Evolutionary conservation across 129 eudicot genomes (phyloP), one percentile per base, ranked within the genome.

Genomic region (Escallonia rubra): DNA sequence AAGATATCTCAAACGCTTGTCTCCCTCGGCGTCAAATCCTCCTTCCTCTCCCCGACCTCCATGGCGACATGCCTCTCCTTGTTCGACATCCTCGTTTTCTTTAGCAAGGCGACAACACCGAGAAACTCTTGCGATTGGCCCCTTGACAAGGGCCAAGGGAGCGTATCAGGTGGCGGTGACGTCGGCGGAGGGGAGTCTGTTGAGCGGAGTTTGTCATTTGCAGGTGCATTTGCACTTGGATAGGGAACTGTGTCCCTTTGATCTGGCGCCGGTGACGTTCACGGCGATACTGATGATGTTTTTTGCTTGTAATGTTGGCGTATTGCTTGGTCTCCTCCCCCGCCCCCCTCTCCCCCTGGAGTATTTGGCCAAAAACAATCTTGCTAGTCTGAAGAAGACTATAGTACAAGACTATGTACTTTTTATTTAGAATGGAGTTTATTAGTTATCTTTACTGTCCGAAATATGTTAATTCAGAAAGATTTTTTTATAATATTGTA

Each of bases 111-210:
- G 98, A 96, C 39, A 93, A 89, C 12, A 75, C 90, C 2, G 95
- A 93, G 68, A 96, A 93, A 56, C 62, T 93, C 74, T 34, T 89
- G 38, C 78, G 63, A 57, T 65, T 93, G 51, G 96, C 72, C 42
- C 98, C 98, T 4, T 93, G 98, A 96, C 86, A 3, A 89, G 71
- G 82, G 91, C 98, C 1, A 93, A 93, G 61, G 96, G 98, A 61
- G 96, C 72, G 34, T 93, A 77, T 48, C 77, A 89, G 86, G 76
- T 93, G 38, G 76, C 86, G 44, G 85, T 93, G n/a, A 93, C 98
- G 10, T 88, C 96, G 43, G 80, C 74, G 61, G 75, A 61, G 63
- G 81, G 83, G 0, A 88, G 86, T 86, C 73, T 72, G 43, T 81
- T 92, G 79, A 76, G 74, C 82, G 74, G 85, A 6, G 58, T 80